Evolutionary conservation across 2,329 filamentous ascomycete species (phyloP), one percentile per base, ranked within the genome.

Genomic region (Penicillium expansum): DNA sequence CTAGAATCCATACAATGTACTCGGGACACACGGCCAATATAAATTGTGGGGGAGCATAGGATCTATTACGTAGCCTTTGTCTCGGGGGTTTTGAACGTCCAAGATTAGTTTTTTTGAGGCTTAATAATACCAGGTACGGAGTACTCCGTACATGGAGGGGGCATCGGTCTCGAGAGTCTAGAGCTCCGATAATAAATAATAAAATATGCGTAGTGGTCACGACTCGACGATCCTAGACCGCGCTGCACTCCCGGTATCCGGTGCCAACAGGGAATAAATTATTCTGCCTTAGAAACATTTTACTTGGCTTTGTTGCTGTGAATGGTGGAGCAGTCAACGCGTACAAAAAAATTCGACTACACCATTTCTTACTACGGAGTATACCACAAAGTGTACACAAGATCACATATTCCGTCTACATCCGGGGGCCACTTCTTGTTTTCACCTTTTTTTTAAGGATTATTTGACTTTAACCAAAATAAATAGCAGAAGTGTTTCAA

Each of bases 321-420:
- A n/a, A 33, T 47, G 49, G 58, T 60, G 58, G 58, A 58, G 55
- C 18, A 52, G 55, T 32, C 22, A 52, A 60, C 50, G 58, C 55
- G 55, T 55, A 41, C 51, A 22, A 29, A 42, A 22, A 29, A 42
- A 35, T 44, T 24, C 10, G 11, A 30, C 35, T 24, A 16, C 9
- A 42, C 18, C 16, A 13, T 51, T 22, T 42, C 38, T 42, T 51
- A 32, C 37, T 24, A 22, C 4, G 18, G 14, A 33, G 43, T 33
- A 41, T 30, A 39, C 27, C 13, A 44, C 29, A 43, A 9, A n/a
- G 8, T 47, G 18, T n/a, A 51, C 27, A 24, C 22, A 44, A 48
- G 42, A 52, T 58, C 43, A 58, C 52, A 58, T 55, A 22, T 58
- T 24, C 58, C 58, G 58, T 58, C 48, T 39, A 22, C 38, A 52